phyloP scores from a whole-genome alignment of 495 filamentous ascomycete species.

The Staphylotrichum tortipilum region DNA sequence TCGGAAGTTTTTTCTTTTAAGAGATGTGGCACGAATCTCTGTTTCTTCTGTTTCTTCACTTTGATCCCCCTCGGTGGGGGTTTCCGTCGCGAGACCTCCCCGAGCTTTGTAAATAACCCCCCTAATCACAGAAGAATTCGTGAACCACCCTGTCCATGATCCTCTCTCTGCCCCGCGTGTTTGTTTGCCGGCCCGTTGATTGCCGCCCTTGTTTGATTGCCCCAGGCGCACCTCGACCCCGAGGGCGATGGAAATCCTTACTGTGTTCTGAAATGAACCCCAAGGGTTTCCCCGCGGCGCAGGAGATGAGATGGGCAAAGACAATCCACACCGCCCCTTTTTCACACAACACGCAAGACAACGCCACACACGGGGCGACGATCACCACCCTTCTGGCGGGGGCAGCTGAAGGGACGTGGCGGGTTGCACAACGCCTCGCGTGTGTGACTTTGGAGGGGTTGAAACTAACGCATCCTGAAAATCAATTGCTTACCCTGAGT shows the following conservation, averaged over 20 bases:
- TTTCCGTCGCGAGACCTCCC: not conserved
- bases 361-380: not conserved
- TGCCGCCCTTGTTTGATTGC: no score
- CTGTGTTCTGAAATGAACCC: not conserved
- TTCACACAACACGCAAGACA: no score
- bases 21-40: not conserved
- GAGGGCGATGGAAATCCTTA: not conserved
- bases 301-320: not conserved
- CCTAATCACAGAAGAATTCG: constrained; percentile 3
- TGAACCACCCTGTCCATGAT: not conserved
- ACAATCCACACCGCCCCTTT: not conserved
- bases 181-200: no score
- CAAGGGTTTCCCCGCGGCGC: not conserved
- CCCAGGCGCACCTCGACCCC: no score
- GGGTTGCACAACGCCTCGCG: not conserved
- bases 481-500: not conserved
- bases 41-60: not conserved
- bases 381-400: not conserved
- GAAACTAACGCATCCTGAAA: no score
- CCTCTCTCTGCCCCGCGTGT: no score
- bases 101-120: constrained; percentile 4
- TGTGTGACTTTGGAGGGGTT: no score
- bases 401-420: no score
- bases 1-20: not conserved
- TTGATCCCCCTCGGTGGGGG: no score